A percentile compares a stretch with the other conserved stretches of the same genome.
Conservation (phyloP, 768 basidiomycete species). For the Suillus brevipes region DNA sequence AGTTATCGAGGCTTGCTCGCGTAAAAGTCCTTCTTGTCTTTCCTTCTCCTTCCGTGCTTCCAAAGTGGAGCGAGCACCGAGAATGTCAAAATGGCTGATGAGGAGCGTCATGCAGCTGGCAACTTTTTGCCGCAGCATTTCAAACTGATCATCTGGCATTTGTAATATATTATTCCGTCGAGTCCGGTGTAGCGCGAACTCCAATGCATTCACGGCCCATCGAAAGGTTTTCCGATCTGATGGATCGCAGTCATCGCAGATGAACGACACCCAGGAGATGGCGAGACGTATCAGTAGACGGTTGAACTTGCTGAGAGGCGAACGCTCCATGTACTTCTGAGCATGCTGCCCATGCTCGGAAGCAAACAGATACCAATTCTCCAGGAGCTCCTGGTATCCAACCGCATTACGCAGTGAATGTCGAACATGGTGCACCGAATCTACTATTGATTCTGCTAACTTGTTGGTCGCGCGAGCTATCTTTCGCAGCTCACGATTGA, state of each 20-base stretch:
- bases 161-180: constrained; percentile 87
- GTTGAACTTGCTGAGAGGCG: constrained; percentile 72
- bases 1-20: constrained; percentile 53
- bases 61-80: constrained; percentile 86
- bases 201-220: constrained; percentile 96
- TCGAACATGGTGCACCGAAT: constrained; percentile 87
- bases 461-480: constrained; percentile 88
- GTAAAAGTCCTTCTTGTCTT: constrained; percentile 61
- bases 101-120: constrained; percentile 96
- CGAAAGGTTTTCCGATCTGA: constrained; percentile 95
- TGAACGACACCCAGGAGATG: constrained; percentile 98
- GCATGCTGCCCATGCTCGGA: constrained; percentile 93
- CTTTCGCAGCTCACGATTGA: constrained; percentile 88
- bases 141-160: constrained; percentile 85
- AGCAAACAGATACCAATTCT: constrained; percentile 96
- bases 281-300: constrained; percentile 84
- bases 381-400: constrained; percentile 81
- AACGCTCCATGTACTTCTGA: constrained; percentile 82
- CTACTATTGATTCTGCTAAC: constrained; percentile 89
- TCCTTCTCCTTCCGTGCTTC: constrained; percentile 93
- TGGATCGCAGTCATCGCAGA: constrained; percentile 96
- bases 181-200: constrained; percentile 88
- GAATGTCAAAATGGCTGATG: constrained; percentile 96
- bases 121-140: constrained; percentile 86
- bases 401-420: constrained; percentile 57